Evolutionary conservation across 163 green algal species (phyloP), one percentile per base, ranked within the genome.

Genomic region (Scenedesmus sp.): DNA sequence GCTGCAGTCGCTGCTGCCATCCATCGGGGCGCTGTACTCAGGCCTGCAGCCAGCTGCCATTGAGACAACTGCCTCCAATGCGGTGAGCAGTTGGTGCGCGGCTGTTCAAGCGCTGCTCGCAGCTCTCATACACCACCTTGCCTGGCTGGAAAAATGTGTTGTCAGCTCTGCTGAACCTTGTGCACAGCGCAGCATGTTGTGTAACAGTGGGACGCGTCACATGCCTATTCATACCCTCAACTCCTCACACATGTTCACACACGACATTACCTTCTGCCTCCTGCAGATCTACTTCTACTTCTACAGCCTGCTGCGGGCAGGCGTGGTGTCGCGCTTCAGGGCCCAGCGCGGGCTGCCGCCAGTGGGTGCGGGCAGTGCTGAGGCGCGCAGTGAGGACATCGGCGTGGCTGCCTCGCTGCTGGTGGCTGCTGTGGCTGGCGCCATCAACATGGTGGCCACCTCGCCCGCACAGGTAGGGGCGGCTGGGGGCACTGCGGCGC

Each of bases 401-500:
- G 94, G 94, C 13, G 93, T 98, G 13, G 83, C 94, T 0, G 91
- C 95, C 46, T 98, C 96, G 0, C 95, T 99, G 82, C 55, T 96
- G 46, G 95, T 99, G 59, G 97, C 98, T 3, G 93, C 95, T 13
- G 55, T 97, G 20, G 98, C 98, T 2, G 98, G 98, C 74, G 96
- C 94, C 54, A 94, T 96, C 86, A 99, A 99, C 93, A 97, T 99
- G 91, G 92, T 99, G n/a, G 89, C 98, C 81, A 99, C 98, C 62
- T 99, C 98, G 93, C 98, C 98, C 26, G 99, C 98, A 91, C 96
- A 98, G 94, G 94, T 94, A 23, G 34, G 64, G 12, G 86, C 2
- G 1, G 46, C n/a, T 1, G 26, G 55, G 81, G 9, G 55, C 54
- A 84, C 4, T 4, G 46, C 34, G 2, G 62, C 62, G 1, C 12